A percentile compares a stretch with the other conserved stretches of the same genome.
These are phyloP conservation scores for Ascochyta rabiei DNA, from an alignment of 2,329 filamentous ascomycete species.

Conservation along the genomic window DNA sequence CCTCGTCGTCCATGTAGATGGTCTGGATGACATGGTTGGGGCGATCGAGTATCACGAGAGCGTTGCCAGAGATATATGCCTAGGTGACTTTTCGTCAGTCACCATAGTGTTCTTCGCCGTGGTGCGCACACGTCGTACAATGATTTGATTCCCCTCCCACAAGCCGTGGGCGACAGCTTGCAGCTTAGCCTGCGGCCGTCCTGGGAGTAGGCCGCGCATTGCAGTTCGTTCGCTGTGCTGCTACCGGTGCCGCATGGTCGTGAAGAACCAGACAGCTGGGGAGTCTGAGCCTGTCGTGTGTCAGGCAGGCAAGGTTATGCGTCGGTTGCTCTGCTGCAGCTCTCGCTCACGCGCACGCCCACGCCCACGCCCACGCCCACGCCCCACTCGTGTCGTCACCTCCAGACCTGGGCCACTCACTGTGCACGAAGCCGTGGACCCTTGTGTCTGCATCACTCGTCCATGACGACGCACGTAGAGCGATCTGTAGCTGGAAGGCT, in stretches of 20 bases:
- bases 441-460: no score
- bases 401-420: no score
- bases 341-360: constrained; percentile 46
- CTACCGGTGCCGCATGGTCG: constrained; percentile 36
- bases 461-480: no score
- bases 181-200: constrained; percentile 76
- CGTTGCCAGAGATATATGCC: constrained; percentile 89
- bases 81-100: constrained; percentile 45
- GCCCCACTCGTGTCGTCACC: constrained; percentile 36
- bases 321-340: constrained; percentile 24
- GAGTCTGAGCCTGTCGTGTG: not conserved
- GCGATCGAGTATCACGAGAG: constrained; percentile 80
- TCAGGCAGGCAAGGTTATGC: constrained; percentile 9
- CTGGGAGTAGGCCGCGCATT: constrained; percentile 81
- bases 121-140: constrained; percentile 59
- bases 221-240: constrained; percentile 9
- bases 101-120: constrained; percentile 1
- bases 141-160: constrained; percentile 74
- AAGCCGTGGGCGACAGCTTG: constrained; percentile 76
- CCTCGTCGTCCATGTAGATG: constrained; percentile 79
- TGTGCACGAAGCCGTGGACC: no score
- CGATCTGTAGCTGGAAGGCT: no score
- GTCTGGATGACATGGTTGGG: constrained; percentile 82
- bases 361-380: constrained; percentile 46
- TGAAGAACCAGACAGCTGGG: not conserved